A percentile compares a stretch with the other conserved stretches of the same genome.
Evolutionary conservation across 1,284 basidiomycete species (phyloP).

Genomic region (Boletus subluridellus): DNA sequence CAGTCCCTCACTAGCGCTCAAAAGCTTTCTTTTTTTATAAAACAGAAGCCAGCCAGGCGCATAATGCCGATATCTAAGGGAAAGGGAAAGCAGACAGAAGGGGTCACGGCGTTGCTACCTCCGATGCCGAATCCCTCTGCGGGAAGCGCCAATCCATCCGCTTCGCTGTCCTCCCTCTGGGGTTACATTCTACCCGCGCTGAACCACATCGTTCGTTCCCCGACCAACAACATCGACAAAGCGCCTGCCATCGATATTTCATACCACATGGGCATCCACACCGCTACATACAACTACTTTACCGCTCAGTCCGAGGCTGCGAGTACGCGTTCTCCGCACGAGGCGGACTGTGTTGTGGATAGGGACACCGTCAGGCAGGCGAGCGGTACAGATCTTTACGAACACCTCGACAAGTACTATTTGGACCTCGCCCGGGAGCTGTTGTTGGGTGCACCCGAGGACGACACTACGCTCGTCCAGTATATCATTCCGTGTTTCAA

Average conservation of each 20-base stretch:
- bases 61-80: constrained; percentile 25
- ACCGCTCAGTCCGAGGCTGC: constrained; percentile 55
- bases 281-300: constrained; percentile 77
- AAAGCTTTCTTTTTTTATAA: not conserved
- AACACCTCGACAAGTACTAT: constrained; percentile 65
- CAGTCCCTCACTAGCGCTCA: constrained; percentile 6
- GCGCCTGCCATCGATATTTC: constrained; percentile 66
- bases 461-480: constrained; percentile 61
- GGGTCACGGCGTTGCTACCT: constrained; percentile 22
- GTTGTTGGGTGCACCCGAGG: constrained; percentile 57
- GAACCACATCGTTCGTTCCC: constrained; percentile 67
- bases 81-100: constrained; percentile 31
- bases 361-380: constrained; percentile 29
- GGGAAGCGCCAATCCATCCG: constrained; percentile 68
- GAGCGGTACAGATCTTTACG: constrained; percentile 66
- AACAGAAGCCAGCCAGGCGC: not conserved
- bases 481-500: constrained; percentile 68
- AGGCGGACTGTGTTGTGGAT: constrained; percentile 15
- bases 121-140: constrained; percentile 53
- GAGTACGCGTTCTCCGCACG: constrained; percentile 24
- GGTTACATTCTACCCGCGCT: constrained; percentile 68
- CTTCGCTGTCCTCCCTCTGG: constrained; percentile 67
- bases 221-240: constrained; percentile 55
- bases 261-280: constrained; percentile 73
- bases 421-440: constrained; percentile 57